Conservation (phyloP, 441 rosid species). For the Populus tomentosa region DNA sequence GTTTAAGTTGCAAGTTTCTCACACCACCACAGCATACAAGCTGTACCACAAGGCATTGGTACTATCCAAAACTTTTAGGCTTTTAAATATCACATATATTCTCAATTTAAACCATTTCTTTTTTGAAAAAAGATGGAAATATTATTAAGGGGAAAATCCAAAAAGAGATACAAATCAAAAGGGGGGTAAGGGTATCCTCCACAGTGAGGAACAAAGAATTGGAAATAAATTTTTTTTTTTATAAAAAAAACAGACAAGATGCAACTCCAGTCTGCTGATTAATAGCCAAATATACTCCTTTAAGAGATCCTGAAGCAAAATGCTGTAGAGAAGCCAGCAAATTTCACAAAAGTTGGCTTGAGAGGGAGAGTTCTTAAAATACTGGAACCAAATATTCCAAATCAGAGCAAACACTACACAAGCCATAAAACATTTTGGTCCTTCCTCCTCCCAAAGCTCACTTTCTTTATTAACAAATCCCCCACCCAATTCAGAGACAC, state of each 20-base stretch:
- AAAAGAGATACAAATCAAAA: neutral
- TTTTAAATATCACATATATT: neutral
- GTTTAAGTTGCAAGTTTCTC: neutral
- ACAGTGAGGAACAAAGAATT: neutral
- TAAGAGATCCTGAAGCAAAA: neutral
- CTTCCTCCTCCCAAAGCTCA: neutral
- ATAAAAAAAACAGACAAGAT: neutral
- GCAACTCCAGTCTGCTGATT: neutral
- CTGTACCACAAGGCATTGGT: neutral
- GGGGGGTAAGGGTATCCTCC: neutral
- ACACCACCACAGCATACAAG: neutral
- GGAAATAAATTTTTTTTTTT: neutral
- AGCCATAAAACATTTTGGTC: neutral
- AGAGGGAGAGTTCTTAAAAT: neutral
- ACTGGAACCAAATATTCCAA: neutral
- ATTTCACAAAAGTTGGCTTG: neutral
- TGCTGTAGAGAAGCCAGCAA: neutral
- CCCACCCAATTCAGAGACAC: neutral
- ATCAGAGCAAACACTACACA: neutral
- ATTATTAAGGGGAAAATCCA: neutral
- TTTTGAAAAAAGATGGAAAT: no score
- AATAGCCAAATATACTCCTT: neutral
- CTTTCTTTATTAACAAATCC: neutral
- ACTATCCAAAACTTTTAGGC: neutral
- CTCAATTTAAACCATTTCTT: neutral